A percentile compares a stretch with the other conserved stretches of the same genome.
Evolutionary conservation across 1,139 yeast genomes (phyloP).

Genomic region (Meyerozyma carpophila): DNA sequence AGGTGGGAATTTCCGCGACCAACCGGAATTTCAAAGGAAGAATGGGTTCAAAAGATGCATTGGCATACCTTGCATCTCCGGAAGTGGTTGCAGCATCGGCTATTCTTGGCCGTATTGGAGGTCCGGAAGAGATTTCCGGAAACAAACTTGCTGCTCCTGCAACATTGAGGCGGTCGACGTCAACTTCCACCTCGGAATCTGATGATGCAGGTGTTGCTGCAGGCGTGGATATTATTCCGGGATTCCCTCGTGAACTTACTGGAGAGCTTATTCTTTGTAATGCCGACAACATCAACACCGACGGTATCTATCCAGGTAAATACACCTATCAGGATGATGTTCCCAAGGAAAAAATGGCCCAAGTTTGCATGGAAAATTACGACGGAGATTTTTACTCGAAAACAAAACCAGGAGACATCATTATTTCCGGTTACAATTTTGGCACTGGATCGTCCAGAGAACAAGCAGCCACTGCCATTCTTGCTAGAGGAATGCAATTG

Average conservation of each 20-base stretch:
- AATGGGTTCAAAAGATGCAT: slow-evolving; percentile 96
- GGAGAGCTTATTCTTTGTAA: slow-evolving; percentile 95
- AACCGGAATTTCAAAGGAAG: slow-evolving; percentile 98
- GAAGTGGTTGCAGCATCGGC: slow-evolving; percentile 99
- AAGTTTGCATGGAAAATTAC: slow-evolving; percentile 98
- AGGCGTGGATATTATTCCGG: slow-evolving; percentile 68
- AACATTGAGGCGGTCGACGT: slow-evolving; percentile 46
- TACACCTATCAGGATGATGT: slow-evolving; percentile 98
- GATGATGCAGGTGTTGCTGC: slow-evolving; percentile 24
- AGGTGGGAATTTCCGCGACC: slow-evolving; percentile 97
- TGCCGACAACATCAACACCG: slow-evolving; percentile 96
- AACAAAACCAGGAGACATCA: slow-evolving; percentile 83
- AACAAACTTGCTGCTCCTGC: slow-evolving; percentile 39
- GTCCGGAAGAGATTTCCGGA: slow-evolving; percentile 81
- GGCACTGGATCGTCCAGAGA: slow-evolving; percentile 99
- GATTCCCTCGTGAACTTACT: slow-evolving; percentile 81
- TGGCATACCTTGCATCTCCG: slow-evolving; percentile 94
- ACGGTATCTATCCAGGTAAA: slow-evolving; percentile 98
- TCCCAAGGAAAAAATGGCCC: slow-evolving; percentile 91
- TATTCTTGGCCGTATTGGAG: slow-evolving; percentile 84
- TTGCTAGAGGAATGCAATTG: slow-evolving; percentile 87
- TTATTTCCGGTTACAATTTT: slow-evolving; percentile 88
- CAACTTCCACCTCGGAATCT: slow-evolving; percentile 7
- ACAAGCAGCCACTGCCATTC: slow-evolving; percentile 95
- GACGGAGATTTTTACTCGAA: slow-evolving; percentile 80